Evolutionary conservation across 257 asterid genomes (phyloP).

Genomic region (Orobanche coerulescens): DNA sequence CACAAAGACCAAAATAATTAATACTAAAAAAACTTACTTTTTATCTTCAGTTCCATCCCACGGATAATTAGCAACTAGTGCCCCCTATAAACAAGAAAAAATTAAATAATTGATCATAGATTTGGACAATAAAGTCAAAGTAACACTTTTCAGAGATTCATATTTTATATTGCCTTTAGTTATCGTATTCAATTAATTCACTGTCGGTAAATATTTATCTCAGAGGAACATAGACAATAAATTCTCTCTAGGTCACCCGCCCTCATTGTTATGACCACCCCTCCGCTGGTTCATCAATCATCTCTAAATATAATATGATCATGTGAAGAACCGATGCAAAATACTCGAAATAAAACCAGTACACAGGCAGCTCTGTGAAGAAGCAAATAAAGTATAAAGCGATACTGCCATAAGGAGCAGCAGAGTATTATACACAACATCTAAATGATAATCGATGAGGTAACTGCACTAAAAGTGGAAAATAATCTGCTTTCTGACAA

Average conservation of each 20-base stretch:
- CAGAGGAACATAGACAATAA: not conserved
- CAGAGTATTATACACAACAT: not conserved
- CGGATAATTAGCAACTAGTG: conserved; percentile 94
- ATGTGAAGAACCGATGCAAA: not conserved
- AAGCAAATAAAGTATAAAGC: not conserved
- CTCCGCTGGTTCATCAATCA: not conserved
- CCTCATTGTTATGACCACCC: not conserved
- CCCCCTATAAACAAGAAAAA: conserved; percentile 50
- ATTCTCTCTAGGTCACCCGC: not conserved
- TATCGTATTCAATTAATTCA: not conserved
- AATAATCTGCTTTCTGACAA: not conserved
- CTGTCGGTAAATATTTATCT: not conserved
- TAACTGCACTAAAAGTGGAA: not conserved
- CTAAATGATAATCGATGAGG: not conserved
- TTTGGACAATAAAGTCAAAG: conserved; percentile 3
- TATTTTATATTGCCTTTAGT: not conserved
- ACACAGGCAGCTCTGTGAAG: not conserved
- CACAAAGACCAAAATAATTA: not conserved
- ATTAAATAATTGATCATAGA: conserved; percentile 5
- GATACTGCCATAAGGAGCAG: not conserved
- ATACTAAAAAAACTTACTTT: conserved; percentile 39
- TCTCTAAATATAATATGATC: not conserved
- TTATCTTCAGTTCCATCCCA: conserved; percentile 91
- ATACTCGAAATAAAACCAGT: not conserved
- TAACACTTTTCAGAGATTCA: not conserved